Conservation (phyloP, 1,139 yeast species). For the Chernovozyma aurita region DNA sequence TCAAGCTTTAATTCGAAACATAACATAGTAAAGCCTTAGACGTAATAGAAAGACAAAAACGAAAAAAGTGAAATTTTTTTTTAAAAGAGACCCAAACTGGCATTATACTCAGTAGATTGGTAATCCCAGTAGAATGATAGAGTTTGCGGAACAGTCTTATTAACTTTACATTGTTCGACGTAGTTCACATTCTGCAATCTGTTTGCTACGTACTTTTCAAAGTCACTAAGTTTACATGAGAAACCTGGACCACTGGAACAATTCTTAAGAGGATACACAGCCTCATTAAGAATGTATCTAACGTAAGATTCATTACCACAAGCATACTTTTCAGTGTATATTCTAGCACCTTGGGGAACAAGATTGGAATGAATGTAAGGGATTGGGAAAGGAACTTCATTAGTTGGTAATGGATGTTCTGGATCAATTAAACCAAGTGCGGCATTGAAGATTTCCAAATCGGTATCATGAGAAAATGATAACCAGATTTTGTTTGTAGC, state of each 20-base stretch:
- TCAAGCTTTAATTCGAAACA: too few relatives aligned
- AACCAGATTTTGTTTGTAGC: constrained; percentile 21
- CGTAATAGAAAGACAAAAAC: too few relatives aligned
- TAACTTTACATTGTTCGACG: constrained; percentile 16
- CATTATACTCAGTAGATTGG: constrained; percentile 22
- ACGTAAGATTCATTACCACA: constrained; percentile 22
- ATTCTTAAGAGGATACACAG: constrained; percentile 22
- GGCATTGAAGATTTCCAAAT: constrained; percentile 22
- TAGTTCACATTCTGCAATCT: constrained; percentile 17
- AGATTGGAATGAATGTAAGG: constrained; percentile 22
- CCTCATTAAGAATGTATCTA: constrained; percentile 24
- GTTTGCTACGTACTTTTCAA: constrained; percentile 15
- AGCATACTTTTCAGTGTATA: constrained; percentile 21
- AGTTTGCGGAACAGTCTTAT: constrained; percentile 10
- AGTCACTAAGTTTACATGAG: constrained; percentile 23
- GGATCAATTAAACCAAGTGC: constrained; percentile 23
- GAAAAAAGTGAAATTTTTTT: too few relatives aligned
- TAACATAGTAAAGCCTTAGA: too few relatives aligned
- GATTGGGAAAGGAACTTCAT: constrained; percentile 21
- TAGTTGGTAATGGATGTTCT: constrained; percentile 17
- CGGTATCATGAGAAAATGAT: constrained; percentile 28
- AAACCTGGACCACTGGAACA: constrained; percentile 32
- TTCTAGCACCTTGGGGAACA: constrained; percentile 27
- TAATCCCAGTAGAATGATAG: constrained; percentile 30
- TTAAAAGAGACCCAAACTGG: too few relatives aligned